Evolutionary conservation across 1,139 yeast genomes (phyloP), one percentile per base, ranked within the genome.

Genomic region (Geotrichum citri-aurantii): DNA sequence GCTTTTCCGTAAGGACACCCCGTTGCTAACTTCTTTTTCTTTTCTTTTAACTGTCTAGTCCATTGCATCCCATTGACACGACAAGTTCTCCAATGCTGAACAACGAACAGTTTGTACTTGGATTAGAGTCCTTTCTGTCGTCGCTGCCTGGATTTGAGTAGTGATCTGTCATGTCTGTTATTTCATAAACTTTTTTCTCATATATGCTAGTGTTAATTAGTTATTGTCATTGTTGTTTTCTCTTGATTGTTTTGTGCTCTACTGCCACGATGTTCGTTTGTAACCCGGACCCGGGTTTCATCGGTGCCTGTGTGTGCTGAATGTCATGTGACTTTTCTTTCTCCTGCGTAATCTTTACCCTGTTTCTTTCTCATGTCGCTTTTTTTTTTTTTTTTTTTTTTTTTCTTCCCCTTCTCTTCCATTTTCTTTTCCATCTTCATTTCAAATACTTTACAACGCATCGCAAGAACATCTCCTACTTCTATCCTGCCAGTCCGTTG

Each of bases 41-140:
- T n/a, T 11, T 51, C 8, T 46, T 50, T 12, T 23, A 27, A 14
- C 5, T 33, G 55, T 59, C 8, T 49, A 68, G 70, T 58, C 75
- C 75, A 12, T 61, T 73, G 52, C 68, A 73, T 49, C 75, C 76
- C 3, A 63, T 71, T n/a, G 75, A 73, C 56, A 73, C 73, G 55
- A 48, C 69, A 1, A 66, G 66, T 1, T 74, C 74, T 2, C 71
- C 65, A 6, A 72, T 71, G 10, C 71, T 76, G n/a, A 69, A 72
- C 56, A 76, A 75, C 61, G 77, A 75, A 62, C 63, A 76, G 53
- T 75, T 75, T 61, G 66, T 67, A 4, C 65, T 73, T 40, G 76
- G 77, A 6, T 64, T 75, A 23, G 78, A 75, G 57, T 71, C 77
- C 19, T 74, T 73, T 58, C 65, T 75, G 11, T 62, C 72, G 27